Evolutionary conservation across 2,329 filamentous ascomycete genomes (phyloP).

Genomic region (Alternaria triticina): DNA sequence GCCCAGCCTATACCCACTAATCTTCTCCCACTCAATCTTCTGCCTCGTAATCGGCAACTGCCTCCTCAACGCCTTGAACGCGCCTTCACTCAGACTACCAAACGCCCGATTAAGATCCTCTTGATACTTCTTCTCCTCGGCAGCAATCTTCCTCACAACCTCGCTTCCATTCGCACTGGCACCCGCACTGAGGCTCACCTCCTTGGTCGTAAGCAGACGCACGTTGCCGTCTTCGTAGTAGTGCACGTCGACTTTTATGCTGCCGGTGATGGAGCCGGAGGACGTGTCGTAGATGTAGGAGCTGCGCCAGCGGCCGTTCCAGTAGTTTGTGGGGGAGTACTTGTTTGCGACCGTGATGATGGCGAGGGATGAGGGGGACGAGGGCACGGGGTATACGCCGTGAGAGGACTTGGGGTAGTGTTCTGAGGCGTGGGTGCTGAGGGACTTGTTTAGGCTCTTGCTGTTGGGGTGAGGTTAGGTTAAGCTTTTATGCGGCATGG

Average conservation of each 20-base stretch:
- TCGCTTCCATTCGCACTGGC: slow-evolving; percentile 67
- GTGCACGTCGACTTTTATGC: slow-evolving; percentile 92
- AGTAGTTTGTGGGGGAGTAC: slow-evolving; percentile 98
- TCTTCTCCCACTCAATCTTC: slow-evolving; percentile 99
- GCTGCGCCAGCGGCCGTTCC: slow-evolving; percentile 97
- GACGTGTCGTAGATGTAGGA: slow-evolving; percentile 79
- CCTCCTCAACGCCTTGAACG: slow-evolving; percentile 90
- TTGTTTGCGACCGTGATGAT: slow-evolving; percentile 91
- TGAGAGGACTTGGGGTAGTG: slow-evolving; percentile 85
- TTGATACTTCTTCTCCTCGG: slow-evolving; percentile 89
- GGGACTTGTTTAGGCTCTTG: slow-evolving; percentile 80
- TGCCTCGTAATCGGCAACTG: slow-evolving; percentile 96
- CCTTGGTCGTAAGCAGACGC: slow-evolving; percentile 86
- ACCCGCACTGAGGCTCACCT: slow-evolving; percentile 67
- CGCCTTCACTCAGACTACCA: slow-evolving; percentile 84
- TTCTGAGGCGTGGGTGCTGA: slow-evolving; percentile 79
- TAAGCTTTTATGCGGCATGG: not conserved
- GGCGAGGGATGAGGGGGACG: slow-evolving; percentile 76
- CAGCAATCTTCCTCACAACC: slow-evolving; percentile 78
- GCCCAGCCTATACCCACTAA: slow-evolving; percentile 79
- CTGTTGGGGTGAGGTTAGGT: slow-evolving; percentile 52
- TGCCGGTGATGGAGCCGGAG: slow-evolving; percentile 72
- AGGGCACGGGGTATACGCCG: slow-evolving; percentile 77
- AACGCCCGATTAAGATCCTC: slow-evolving; percentile 95
- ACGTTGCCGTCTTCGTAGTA: slow-evolving; percentile 99